A percentile compares a stretch with the other conserved stretches of the same genome.
These are phyloP conservation scores for Clitoria ternatea DNA, from an alignment of 306 rosid genomes.

Conservation along the genomic window DNA sequence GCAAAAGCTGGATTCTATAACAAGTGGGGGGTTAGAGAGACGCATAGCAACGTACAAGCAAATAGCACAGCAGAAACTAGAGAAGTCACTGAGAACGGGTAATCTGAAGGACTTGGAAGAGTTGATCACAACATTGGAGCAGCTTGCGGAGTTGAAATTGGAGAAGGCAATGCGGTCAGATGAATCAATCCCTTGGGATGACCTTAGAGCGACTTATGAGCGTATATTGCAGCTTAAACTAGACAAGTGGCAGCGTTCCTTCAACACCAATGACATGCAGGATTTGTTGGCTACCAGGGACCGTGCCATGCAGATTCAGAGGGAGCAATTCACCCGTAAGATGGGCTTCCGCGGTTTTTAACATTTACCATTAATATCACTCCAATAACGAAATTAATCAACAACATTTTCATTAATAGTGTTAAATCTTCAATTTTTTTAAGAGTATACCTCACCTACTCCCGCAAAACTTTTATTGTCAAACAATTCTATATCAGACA, in stretches of 20 bases:
- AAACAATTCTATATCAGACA: too few relatives aligned
- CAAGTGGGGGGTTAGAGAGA: conserved; percentile 18
- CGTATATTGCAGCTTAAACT: conserved; percentile 10
- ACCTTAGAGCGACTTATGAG: background rate
- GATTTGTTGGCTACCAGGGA: background rate
- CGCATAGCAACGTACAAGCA: background rate
- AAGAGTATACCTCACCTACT: too few relatives aligned
- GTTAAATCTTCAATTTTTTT: too few relatives aligned
- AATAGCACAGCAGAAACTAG: conserved; percentile 15
- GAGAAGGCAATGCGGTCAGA: conserved; percentile 17
- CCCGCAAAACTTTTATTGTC: too few relatives aligned
- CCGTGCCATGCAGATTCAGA: background rate
- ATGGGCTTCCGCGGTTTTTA: background rate
- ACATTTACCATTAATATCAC: too few relatives aligned
- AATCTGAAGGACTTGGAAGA: conserved; percentile 15
- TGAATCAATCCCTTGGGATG: conserved; percentile 9
- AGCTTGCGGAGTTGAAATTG: conserved; percentile 28
- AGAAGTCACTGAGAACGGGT: conserved; percentile 18
- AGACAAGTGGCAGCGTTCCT: background rate
- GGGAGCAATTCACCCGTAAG: background rate
- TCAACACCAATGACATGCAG: background rate
- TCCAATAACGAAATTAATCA: too few relatives aligned
- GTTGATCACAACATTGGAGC: background rate
- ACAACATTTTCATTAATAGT: too few relatives aligned
- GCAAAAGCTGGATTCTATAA: conserved; percentile 3